Evolutionary conservation across 305 asterid genomes (phyloP), one percentile per base, ranked within the genome.

Genomic region (Withania somnifera): DNA sequence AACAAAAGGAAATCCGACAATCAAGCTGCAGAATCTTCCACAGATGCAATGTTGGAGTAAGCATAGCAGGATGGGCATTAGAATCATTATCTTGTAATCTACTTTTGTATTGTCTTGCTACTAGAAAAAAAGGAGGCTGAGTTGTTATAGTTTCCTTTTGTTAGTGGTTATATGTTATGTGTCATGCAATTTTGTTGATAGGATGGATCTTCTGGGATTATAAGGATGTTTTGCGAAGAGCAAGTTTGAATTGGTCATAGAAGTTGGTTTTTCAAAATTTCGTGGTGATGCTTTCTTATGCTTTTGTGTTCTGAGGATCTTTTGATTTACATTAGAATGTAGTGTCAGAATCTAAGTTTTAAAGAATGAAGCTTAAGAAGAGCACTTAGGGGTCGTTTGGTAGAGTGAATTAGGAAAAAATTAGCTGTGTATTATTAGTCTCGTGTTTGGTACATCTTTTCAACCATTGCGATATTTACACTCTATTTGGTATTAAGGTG

Each of bases 41-140:
- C 10, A 11, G 93, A 89, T 85, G 88, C 90, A 85, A 92, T 95
- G 98, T 85, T 87, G 86, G 95, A 93, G 89, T 92, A 85, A 81
- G 45, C 38, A 68, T 38, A 10, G 8, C 52, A n/a, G 24, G 15
- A 47, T 15, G 26, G 58, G 0, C 28, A 50, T 28, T 50, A 73
- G 79, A 26, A 47, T 73, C 42, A 26, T 50, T 9, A 15, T 10
- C 45, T 28, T 75, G 80, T 47, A 47, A 73, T 26, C 26, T 47
- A 47, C 79, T 7, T 47, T 8, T 26, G 26, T 75, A 50, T 75
- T 5, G 14, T 24, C 7, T 9, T 11, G 26, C 61, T 75, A 26
- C 79, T 47, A 9, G 50, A 10, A 15, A 66, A 73, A 47, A 15
- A 13, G 22, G 8, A 38, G 6, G 24, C 0, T 3, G n/a, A 58